These are phyloP conservation scores for Termitomyces heimii DNA, from an alignment of 768 basidiomycete species.

Conservation along the genomic window DNA sequence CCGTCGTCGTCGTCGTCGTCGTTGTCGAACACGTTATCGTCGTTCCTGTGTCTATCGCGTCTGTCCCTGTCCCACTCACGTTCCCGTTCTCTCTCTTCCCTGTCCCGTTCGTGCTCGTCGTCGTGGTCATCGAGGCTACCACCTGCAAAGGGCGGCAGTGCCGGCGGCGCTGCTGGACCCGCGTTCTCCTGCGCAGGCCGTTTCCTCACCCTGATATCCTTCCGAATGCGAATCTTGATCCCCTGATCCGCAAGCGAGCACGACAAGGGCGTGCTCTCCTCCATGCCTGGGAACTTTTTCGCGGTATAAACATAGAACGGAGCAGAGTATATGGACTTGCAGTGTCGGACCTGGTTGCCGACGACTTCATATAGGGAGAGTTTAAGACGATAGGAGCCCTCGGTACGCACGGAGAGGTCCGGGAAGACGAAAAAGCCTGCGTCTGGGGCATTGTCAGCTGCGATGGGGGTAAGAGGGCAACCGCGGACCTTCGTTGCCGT, in stretches of 20 bases:
- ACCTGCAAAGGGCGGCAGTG: constrained; percentile 18
- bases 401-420: constrained; percentile 86
- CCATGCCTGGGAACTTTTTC: constrained; percentile 97
- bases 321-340: constrained; percentile 83
- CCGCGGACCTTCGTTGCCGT: constrained; percentile 37
- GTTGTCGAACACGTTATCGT: constrained; percentile 12
- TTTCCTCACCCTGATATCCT: constrained; percentile 84
- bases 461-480: too few species aligned
- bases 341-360: constrained; percentile 82
- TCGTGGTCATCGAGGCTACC: not conserved
- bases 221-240: constrained; percentile 91
- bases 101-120: not conserved
- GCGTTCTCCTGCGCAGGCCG: constrained; percentile 41
- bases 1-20: constrained; percentile 13
- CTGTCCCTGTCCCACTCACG: not conserved
- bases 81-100: not conserved
- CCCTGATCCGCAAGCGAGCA: constrained; percentile 93
- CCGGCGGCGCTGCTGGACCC: not conserved
- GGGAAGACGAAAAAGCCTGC: constrained; percentile 97
- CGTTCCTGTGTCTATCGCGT: not conserved
- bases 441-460: constrained; percentile 33
- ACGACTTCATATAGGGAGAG: constrained; percentile 84
- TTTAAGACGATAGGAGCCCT: constrained; percentile 81
- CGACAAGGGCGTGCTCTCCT: constrained; percentile 87
- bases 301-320: constrained; percentile 94